These are phyloP conservation scores for Vigna angularis DNA, from an alignment of 306 rosid species.

Conservation along the genomic window DNA sequence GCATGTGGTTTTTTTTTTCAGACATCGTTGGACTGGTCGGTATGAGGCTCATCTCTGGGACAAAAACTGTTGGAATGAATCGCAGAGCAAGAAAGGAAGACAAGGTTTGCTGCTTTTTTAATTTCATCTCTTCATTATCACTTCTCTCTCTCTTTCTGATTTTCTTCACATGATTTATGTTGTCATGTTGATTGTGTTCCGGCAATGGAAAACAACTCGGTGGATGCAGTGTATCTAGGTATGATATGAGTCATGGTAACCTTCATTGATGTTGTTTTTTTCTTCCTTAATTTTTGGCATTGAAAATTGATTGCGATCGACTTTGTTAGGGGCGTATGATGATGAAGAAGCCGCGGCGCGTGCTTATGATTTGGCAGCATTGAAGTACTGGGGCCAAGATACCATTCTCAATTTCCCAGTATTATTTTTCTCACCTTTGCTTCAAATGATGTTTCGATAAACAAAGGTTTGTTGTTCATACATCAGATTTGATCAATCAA, in stretches of 20 bases:
- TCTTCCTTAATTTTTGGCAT: background rate
- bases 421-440: conserved; percentile 40
- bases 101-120: conserved; percentile 79
- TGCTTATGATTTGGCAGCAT: conserved; percentile 99
- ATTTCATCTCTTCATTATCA: background rate
- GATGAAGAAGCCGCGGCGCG: conserved; percentile 96
- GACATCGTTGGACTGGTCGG: conserved; percentile 98
- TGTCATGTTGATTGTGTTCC: background rate
- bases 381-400: conserved; percentile 96
- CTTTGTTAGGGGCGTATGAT: conserved; percentile 84
- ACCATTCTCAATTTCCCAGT: conserved; percentile 91
- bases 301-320: background rate
- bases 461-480: background rate
- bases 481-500: background rate
- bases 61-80: conserved; percentile 89
- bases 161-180: background rate
- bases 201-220: conserved; percentile 46
- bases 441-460: background rate
- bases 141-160: background rate
- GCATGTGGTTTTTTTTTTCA: conserved; percentile 15
- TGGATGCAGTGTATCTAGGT: conserved; percentile 88
- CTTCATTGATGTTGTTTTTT: background rate
- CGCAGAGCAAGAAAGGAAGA: conserved; percentile 93
- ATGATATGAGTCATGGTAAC: conserved; percentile 29
- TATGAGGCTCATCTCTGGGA: conserved; percentile 99